Percentiles rank a stretch among this genome's conserved stretches.
Conservation (phyloP, 805 yeast species). For the Kuraishia floccosa region DNA sequence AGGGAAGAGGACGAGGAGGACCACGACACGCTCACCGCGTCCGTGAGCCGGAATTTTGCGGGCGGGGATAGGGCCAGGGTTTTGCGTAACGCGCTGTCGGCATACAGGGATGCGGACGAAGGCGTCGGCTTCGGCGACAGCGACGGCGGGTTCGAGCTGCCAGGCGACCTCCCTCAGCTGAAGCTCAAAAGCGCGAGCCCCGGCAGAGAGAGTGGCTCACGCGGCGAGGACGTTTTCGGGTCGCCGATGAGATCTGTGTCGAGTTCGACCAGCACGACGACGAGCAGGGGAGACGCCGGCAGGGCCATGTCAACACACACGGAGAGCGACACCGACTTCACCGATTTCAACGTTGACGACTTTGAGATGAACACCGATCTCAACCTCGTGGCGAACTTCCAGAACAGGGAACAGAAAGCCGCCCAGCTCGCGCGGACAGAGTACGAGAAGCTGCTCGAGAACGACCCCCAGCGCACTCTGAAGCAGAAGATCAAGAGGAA, state of each 20-base stretch:
- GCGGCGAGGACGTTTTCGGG: no score
- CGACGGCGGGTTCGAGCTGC: background rate
- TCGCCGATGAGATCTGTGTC: background rate
- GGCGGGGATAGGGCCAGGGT: no score
- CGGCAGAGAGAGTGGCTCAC: no score
- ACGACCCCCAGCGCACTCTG: constrained; percentile 1
- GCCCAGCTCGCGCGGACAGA: constrained; percentile 4
- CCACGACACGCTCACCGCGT: background rate
- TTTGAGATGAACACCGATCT: constrained; percentile 1
- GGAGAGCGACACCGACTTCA: constrained; percentile 5
- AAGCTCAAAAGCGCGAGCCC: no score
- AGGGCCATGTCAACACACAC: background rate
- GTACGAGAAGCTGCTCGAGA: constrained; percentile 5
- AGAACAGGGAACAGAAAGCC: constrained; percentile 4
- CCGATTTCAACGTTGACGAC: constrained; percentile 5
- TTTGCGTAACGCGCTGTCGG: no score
- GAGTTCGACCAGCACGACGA: background rate
- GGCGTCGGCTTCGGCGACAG: background rate
- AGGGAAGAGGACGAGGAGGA: background rate
- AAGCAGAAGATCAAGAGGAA: background rate
- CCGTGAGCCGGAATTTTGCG: no score
- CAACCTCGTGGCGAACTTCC: constrained; percentile 3
- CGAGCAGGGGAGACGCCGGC: background rate
- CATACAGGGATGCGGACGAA: background rate
- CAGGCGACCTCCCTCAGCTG: no score